Evolutionary conservation across 148 eudicot genomes (phyloP), one percentile per base, ranked within the genome.

Genomic region (Amaranthus cruentus): DNA sequence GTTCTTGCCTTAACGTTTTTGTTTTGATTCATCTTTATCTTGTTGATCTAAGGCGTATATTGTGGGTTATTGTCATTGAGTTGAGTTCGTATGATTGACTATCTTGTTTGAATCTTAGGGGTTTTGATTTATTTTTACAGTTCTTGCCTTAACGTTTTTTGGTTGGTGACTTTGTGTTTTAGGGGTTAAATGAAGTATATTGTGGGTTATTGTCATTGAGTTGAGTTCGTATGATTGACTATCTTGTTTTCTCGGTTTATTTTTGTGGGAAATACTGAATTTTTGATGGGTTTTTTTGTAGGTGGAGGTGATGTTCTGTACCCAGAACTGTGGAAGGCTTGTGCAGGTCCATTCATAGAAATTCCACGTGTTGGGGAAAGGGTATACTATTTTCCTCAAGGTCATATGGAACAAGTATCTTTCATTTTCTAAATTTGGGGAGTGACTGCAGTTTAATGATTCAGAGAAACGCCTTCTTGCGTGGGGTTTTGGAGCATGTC

Each of bases 401-500:
- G 98, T 38, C 97, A 89, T 73, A 80, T 94, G 86, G 97, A 94
- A 76, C 91, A 76, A 76, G 89, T 80, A 54, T 55, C 5, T 50
- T 55, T 13, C 0, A 50, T 43, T 51, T 75, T 72, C 53, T 57
- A 28, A 47, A 43, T 65, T 49, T 68, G 8, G 76, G 99, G 88
- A 76, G 92, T 96, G 46, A 18, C 62, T 96, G 83, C 99, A 96
- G 81, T 92, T 87, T 69, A 92, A 96, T 87, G 97, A 96, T 80
- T 84, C 92, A 71, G 99, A 96, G 78, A 90, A 83, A 71, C 90
- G 86, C 50, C 92, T 92, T 81, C 96, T 96, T 76, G 91, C 99
- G 63, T 96, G 97, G 97, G 99, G 99, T 61, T 96, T 96, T 76
- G 99, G 99, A 71, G 99, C 99, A 47, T 96, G 97, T 71, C 99